Evolutionary conservation across 495 filamentous ascomycete genomes (phyloP), one percentile per base, ranked within the genome.

Genomic region (Bacidia rubella): DNA sequence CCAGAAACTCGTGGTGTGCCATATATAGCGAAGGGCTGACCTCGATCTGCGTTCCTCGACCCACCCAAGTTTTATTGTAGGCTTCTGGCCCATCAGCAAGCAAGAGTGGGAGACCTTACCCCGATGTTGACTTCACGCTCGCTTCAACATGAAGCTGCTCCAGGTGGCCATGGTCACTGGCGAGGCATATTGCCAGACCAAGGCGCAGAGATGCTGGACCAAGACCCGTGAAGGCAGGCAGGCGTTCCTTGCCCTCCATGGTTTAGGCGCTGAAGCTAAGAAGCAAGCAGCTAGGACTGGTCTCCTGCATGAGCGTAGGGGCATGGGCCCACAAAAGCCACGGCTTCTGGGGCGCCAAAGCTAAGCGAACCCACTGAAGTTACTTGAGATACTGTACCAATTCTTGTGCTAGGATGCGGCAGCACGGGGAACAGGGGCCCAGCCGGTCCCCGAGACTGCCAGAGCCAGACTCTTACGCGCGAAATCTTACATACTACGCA

Each of bases 1-100:
- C 24, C 54, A 39, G 21, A 51, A 47, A n/a, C 19, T 24, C 22
- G 49, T 47, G 11, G 49, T 35, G 27, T 25, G 47, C 47, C 26
- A 50, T 4, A 50, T 3, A 12, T 22, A 15, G 12, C 24, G 29
- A 21, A 11, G 11, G 32, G n/a, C 19, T 4, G 32, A 3, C 32
- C 47, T 35, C n/a, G 19, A 19, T 22, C 15, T 21, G 17, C 19
- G n/a, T 26, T 50, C 47, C 23, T 50, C 47, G 22, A 50, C 11
- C 25, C 47, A 38, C 19, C 25, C 47, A n/a, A 50, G 47, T 22
- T 21, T 44, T 22, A 44, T 44, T 35, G 29, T 35, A 5, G 29
- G 29, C 29, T 15, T 35, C 29, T 35, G 29, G 29, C 29, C 29
- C 29, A 35, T 35, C 7, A 15, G 29, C 29, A 35, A 35, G 29